Evolutionary conservation across 2,329 filamentous ascomycete species (phyloP).

Genomic region (Pseudocercospora eumusae): DNA sequence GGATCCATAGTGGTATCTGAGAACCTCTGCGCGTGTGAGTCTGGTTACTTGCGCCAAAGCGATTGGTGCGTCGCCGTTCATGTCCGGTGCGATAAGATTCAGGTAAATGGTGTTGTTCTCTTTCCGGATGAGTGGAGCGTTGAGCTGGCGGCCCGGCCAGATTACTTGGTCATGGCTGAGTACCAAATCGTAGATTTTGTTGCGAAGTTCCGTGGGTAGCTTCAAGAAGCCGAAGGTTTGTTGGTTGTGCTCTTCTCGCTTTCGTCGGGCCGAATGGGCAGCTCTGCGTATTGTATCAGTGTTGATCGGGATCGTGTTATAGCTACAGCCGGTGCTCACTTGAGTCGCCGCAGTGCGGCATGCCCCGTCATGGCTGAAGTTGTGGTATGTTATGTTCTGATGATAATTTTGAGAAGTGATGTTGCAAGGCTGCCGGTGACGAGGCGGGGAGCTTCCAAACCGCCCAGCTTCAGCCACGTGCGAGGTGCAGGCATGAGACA

Average conservation of each 20-base stretch:
- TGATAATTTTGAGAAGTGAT: not conserved
- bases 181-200: slow-evolving; percentile 7
- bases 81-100: slow-evolving; percentile 1
- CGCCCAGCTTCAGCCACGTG: slow-evolving; percentile 1
- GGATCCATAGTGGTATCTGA: slow-evolving; percentile 2
- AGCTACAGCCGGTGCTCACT: not conserved
- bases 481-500: slow-evolving; percentile 8
- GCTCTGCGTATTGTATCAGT: slow-evolving; percentile 4
- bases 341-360: not conserved
- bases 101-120: slow-evolving; percentile 1
- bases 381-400: not conserved
- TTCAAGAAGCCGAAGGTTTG: slow-evolving; percentile 11
- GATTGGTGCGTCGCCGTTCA: not conserved
- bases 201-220: slow-evolving; percentile 13
- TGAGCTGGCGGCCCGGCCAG: not conserved
- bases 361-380: not conserved
- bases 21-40: not conserved
- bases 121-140: slow-evolving; percentile 7
- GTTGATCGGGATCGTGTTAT: not conserved
- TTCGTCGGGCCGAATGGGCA: slow-evolving; percentile 10
- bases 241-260: slow-evolving; percentile 11
- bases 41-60: slow-evolving; percentile 4
- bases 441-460: not conserved
- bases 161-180: slow-evolving; percentile 2
- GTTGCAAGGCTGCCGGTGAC: not conserved